Evolutionary conservation across 2,329 filamentous ascomycete genomes (phyloP).

Genomic region (Aspergillus ochraceus): DNA sequence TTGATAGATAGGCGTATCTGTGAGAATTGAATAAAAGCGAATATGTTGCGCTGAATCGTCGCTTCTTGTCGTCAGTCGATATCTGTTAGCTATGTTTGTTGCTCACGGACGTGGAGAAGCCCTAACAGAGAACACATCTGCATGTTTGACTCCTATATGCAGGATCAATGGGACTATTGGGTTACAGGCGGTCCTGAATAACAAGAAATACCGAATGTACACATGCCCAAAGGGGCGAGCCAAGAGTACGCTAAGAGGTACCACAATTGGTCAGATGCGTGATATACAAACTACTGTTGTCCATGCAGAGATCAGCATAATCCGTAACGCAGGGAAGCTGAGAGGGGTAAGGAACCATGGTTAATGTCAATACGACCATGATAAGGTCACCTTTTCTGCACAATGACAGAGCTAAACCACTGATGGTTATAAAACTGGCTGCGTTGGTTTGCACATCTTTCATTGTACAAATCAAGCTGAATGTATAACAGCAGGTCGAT

Average conservation of each 20-base stretch:
- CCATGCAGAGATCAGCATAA: too few relatives aligned
- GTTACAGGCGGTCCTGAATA: rapidly evolving
- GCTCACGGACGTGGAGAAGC: background rate
- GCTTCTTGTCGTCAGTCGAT: background rate
- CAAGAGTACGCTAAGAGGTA: background rate
- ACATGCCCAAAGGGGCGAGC: background rate
- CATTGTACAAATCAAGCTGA: too few relatives aligned
- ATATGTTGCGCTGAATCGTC: background rate
- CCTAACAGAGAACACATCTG: background rate
- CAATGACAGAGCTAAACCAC: too few relatives aligned
- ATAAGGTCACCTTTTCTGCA: too few relatives aligned
- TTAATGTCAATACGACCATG: too few relatives aligned
- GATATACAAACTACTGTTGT: background rate
- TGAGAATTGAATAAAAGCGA: too few relatives aligned
- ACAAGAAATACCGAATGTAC: background rate
- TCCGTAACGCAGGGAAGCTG: too few relatives aligned
- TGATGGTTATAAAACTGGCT: too few relatives aligned
- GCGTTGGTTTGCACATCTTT: too few relatives aligned
- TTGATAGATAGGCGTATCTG: background rate
- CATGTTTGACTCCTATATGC: background rate
- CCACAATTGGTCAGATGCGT: background rate
- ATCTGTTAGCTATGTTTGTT: background rate
- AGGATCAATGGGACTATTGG: background rate
- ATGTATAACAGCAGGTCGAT: too few relatives aligned
- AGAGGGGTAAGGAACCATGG: too few relatives aligned